Evolutionary conservation across 2,329 filamentous ascomycete species (phyloP).

Genomic region (Penicillium paneum): DNA sequence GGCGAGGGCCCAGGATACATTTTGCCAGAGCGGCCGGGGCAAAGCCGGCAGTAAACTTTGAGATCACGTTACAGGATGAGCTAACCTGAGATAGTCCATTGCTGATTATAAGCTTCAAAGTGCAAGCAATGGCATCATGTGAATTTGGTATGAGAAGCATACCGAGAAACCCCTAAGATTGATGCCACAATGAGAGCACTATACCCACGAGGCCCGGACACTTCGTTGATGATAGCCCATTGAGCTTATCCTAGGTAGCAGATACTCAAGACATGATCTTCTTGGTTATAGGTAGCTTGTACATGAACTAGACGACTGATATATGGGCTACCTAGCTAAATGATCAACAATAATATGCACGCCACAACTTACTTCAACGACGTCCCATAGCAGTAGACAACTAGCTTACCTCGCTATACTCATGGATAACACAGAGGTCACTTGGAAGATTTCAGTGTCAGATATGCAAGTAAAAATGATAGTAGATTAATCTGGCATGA

Average conservation of each 20-base stretch:
- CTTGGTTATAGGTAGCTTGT: background rate
- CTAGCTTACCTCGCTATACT: background rate
- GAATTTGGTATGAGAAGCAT: background rate
- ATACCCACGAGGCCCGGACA: too few species aligned
- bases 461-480: too few species aligned
- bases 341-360: background rate
- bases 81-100: background rate
- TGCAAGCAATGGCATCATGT: background rate
- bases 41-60: background rate
- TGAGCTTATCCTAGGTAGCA: background rate
- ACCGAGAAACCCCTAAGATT: background rate
- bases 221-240: background rate
- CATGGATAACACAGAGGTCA: background rate
- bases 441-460: too few species aligned
- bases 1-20: background rate
- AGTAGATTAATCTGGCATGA: too few species aligned
- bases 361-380: background rate
- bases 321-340: background rate
- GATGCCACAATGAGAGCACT: background rate
- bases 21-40: slow-evolving; percentile 2
- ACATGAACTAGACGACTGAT: background rate
- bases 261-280: background rate
- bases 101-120: too few species aligned
- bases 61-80: background rate
- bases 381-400: background rate